Percentiles rank a stretch among this genome's conserved stretches.
Evolutionary conservation across 163 green algal genomes (phyloP).

Genomic region (Coccomyxa subellipsoidea): DNA sequence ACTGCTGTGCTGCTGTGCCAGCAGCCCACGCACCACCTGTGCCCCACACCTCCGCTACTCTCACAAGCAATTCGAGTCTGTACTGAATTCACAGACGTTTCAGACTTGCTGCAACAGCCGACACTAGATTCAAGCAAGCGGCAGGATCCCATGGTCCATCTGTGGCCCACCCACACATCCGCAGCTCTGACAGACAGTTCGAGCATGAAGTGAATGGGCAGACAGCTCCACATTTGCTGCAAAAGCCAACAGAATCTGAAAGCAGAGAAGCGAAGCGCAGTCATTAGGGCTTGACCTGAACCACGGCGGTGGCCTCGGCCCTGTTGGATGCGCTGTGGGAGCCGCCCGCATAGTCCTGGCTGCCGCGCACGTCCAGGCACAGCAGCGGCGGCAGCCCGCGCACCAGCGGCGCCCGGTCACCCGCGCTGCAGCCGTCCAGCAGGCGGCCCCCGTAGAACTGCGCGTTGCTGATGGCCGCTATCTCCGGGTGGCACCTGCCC

Average conservation of each 20-base stretch:
- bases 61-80: background rate
- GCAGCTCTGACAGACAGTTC: too few relatives aligned
- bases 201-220: too few relatives aligned
- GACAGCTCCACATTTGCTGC: too few relatives aligned
- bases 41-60: background rate
- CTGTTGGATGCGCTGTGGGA: slow-evolving; percentile 40
- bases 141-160: too few relatives aligned
- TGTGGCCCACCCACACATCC: too few relatives aligned
- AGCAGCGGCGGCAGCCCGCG: slow-evolving; percentile 52
- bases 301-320: slow-evolving; percentile 41
- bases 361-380: slow-evolving; percentile 54
- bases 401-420: slow-evolving; percentile 54
- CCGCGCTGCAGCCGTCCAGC: slow-evolving; percentile 58
- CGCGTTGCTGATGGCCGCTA: slow-evolving; percentile 67
- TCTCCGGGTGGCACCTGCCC: slow-evolving; percentile 68
- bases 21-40: background rate
- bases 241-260: too few relatives aligned
- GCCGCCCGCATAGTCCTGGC: slow-evolving; percentile 25
- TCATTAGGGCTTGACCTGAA: background rate
- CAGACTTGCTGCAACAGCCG: too few relatives aligned
- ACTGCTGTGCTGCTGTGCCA: slow-evolving; percentile 11
- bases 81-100: background rate
- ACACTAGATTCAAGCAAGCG: too few relatives aligned
- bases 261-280: too few relatives aligned
- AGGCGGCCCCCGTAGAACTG: slow-evolving; percentile 79